Conservation (phyloP, 306 rosid genomes). For the Delonix regia region DNA sequence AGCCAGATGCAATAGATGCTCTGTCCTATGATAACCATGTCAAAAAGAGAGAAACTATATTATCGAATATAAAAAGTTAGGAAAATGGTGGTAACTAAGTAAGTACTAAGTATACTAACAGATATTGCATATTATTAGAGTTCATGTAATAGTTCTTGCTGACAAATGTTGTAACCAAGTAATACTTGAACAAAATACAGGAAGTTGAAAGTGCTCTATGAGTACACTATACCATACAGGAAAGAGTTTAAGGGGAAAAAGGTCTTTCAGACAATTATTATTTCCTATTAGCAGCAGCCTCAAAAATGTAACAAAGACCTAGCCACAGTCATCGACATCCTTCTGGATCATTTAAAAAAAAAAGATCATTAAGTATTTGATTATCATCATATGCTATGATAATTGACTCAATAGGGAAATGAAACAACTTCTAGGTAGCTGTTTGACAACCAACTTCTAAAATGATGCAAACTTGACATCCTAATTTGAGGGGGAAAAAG, state of each 20-base stretch:
- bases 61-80: not conserved
- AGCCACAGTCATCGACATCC: slow-evolving; percentile 12
- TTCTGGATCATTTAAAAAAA: not conserved
- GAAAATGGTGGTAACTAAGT: not conserved
- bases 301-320: not conserved
- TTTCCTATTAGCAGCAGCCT: not conserved
- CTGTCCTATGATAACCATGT: slow-evolving; percentile 9
- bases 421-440: not conserved
- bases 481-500: not conserved
- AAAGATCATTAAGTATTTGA: not conserved
- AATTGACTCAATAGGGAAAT: not conserved
- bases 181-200: not conserved
- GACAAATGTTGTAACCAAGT: not conserved
- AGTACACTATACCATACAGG: not conserved
- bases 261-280: not conserved
- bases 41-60: slow-evolving; percentile 7
- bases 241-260: slow-evolving; percentile 12
- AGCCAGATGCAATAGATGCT: slow-evolving; percentile 36
- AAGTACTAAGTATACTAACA: not conserved
- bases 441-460: not conserved
- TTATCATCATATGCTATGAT: not conserved
- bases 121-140: not conserved
- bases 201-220: not conserved
- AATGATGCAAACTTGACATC: not conserved
- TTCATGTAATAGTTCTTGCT: not conserved